phyloP scores from a whole-genome alignment of 2,329 filamentous ascomycete species.

The Phialophora chinensis region DNA sequence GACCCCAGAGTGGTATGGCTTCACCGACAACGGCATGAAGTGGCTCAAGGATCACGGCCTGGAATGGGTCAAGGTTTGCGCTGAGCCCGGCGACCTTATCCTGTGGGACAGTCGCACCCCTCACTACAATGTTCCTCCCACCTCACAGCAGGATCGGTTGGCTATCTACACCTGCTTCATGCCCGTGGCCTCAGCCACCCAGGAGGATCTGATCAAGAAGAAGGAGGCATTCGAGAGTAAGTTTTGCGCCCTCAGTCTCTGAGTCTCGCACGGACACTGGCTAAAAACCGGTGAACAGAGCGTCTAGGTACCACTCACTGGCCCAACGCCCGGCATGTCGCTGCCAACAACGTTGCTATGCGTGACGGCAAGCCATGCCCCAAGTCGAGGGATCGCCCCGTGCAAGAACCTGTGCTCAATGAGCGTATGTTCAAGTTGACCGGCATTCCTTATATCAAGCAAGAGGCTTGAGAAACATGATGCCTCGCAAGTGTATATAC shows the following conservation, averaged over 20 bases:
- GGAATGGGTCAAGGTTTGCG: slow-evolving; percentile 48
- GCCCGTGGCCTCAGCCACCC: slow-evolving; percentile 49
- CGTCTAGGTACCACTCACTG: neutral
- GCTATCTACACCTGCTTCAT: slow-evolving; percentile 51
- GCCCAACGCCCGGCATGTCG: neutral
- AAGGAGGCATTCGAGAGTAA: slow-evolving; percentile 48
- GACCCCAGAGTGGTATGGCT: slow-evolving; percentile 45
- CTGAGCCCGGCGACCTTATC: slow-evolving; percentile 52
- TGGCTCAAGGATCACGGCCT: slow-evolving; percentile 52
- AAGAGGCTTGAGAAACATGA: neutral
- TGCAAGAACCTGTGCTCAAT: neutral
- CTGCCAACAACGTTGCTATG: neutral
- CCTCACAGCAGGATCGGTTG: slow-evolving; percentile 42
- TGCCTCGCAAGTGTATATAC: too few species aligned
- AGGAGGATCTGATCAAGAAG: slow-evolving; percentile 52
- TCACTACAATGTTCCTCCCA: slow-evolving; percentile 50
- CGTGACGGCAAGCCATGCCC: neutral
- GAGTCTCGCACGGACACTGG: neutral
- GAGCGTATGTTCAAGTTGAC: neutral
- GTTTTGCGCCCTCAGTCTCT: neutral
- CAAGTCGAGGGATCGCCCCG: neutral
- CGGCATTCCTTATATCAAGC: neutral
- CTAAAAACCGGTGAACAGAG: neutral
- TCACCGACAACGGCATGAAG: slow-evolving; percentile 50
- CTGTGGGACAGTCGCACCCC: slow-evolving; percentile 55